These are phyloP conservation scores for Chytriomyces hyalinus DNA, from an alignment of 192 early-diverging fungal species.

Conservation along the genomic window DNA sequence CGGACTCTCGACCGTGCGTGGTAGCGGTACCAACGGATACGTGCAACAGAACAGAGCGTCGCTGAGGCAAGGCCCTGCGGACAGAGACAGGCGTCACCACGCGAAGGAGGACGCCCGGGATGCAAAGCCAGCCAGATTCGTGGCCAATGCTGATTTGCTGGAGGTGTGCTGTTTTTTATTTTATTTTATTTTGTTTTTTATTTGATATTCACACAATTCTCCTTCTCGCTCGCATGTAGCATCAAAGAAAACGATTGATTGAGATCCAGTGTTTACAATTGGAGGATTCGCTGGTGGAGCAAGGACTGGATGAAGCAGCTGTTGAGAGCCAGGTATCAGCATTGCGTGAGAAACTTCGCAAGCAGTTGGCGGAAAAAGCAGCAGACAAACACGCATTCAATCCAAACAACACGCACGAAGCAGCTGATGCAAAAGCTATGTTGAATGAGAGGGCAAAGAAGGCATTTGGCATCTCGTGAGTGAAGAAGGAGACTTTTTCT, in stretches of 20 bases:
- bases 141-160: constrained; percentile 79
- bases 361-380: constrained; percentile 49
- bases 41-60: constrained; percentile 87
- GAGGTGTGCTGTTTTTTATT: constrained; percentile 59
- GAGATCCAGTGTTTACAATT: constrained; percentile 84
- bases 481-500: too few species aligned
- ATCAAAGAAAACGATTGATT: constrained; percentile 73
- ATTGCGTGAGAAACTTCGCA: constrained; percentile 64
- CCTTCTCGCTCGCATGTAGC: constrained; percentile 23
- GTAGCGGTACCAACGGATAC: constrained; percentile 92
- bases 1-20: constrained; percentile 55
- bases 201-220: too few species aligned
- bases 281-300: constrained; percentile 78
- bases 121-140: constrained; percentile 36
- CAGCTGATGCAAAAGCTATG: constrained; percentile 71
- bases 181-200: too few species aligned
- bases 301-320: constrained; percentile 68
- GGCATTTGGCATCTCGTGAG: constrained; percentile 69
- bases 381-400: constrained; percentile 48
- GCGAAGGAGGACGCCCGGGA: constrained; percentile 40
- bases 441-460: constrained; percentile 68
- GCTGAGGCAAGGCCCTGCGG: constrained; percentile 54
- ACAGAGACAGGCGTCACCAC: constrained; percentile 24
- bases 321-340: constrained; percentile 68
- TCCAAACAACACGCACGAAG: constrained; percentile 72